Evolutionary conservation across 2,329 filamentous ascomycete species (phyloP).

Genomic region (Calonectria pauciramosa): DNA sequence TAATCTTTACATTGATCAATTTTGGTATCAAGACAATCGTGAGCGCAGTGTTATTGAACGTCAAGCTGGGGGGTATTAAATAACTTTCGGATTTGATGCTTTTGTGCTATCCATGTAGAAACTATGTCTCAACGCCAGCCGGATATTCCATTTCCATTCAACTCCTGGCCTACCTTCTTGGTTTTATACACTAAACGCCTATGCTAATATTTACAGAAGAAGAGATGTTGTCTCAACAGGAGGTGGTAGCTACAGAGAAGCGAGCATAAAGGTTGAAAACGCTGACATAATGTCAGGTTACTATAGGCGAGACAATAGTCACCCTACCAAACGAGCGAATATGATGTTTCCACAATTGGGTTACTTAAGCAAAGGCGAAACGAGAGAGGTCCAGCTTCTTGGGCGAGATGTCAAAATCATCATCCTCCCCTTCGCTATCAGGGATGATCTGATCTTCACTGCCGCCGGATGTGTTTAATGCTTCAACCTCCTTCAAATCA

Average conservation of each 20-base stretch:
- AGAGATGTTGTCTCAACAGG: not conserved
- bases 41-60: too few relatives aligned
- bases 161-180: not conserved
- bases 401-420: constrained; percentile 50
- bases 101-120: constrained; percentile 10
- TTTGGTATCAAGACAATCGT: not conserved
- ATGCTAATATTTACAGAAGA: constrained; percentile 19
- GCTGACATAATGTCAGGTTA: not conserved
- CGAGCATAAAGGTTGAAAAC: not conserved
- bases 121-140: constrained; percentile 37
- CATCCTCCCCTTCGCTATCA: constrained; percentile 65
- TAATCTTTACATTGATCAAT: not conserved
- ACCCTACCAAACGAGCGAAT: not conserved
- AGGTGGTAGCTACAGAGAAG: constrained; percentile 1
- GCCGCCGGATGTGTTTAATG: constrained; percentile 61
- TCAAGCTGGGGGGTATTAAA: not conserved
- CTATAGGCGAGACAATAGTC: not conserved
- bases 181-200: not conserved
- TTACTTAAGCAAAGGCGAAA: constrained; percentile 57
- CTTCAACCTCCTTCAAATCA: constrained; percentile 66
- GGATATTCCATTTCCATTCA: constrained; percentile 29
- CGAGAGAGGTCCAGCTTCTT: constrained; percentile 62
- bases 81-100: not conserved
- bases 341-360: not conserved
- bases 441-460: constrained; percentile 71